Evolutionary conservation across 495 filamentous ascomycete species (phyloP).

Genomic region (Hypoxylon fragiforme): DNA sequence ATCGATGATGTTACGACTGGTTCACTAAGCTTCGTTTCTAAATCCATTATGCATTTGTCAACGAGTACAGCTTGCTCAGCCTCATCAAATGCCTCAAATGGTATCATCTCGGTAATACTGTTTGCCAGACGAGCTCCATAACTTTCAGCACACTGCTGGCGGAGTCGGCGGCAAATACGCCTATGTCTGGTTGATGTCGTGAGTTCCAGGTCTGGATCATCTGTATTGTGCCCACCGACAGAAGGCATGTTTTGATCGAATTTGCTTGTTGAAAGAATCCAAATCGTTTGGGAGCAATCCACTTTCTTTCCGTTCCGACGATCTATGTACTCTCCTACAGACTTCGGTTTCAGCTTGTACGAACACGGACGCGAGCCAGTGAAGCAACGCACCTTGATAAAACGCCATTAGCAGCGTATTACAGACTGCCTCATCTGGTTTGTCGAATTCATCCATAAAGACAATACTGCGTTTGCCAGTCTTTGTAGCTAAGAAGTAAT

Average conservation of each 20-base stretch:
- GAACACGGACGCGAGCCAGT: neutral
- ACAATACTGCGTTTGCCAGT: slow-evolving; percentile 49
- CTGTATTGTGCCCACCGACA: slow-evolving; percentile 38
- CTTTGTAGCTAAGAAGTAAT: slow-evolving; percentile 57
- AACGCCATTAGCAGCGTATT: slow-evolving; percentile 51
- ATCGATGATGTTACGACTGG: slow-evolving; percentile 34
- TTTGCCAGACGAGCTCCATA: slow-evolving; percentile 46
- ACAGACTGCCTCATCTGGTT: slow-evolving; percentile 49
- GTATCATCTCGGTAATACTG: slow-evolving; percentile 49
- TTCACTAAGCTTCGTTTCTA: slow-evolving; percentile 30
- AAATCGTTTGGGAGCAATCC: slow-evolving; percentile 59
- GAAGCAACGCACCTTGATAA: slow-evolving; percentile 42
- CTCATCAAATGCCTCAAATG: slow-evolving; percentile 51
- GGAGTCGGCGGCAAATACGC: slow-evolving; percentile 38
- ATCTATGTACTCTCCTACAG: slow-evolving; percentile 46
- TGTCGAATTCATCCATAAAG: slow-evolving; percentile 64
- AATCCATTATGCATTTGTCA: slow-evolving; percentile 50
- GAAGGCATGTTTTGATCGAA: slow-evolving; percentile 45
- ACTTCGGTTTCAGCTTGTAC: slow-evolving; percentile 22
- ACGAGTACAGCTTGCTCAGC: slow-evolving; percentile 47
- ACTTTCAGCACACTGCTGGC: slow-evolving; percentile 30
- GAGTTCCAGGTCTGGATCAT: slow-evolving; percentile 18
- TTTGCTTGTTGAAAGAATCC: slow-evolving; percentile 59
- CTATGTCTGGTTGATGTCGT: slow-evolving; percentile 32
- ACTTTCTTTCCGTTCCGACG: slow-evolving; percentile 46